Evolutionary conservation across 352 stramenopile species (phyloP).

Genomic region (Pythium pyrilobum): DNA sequence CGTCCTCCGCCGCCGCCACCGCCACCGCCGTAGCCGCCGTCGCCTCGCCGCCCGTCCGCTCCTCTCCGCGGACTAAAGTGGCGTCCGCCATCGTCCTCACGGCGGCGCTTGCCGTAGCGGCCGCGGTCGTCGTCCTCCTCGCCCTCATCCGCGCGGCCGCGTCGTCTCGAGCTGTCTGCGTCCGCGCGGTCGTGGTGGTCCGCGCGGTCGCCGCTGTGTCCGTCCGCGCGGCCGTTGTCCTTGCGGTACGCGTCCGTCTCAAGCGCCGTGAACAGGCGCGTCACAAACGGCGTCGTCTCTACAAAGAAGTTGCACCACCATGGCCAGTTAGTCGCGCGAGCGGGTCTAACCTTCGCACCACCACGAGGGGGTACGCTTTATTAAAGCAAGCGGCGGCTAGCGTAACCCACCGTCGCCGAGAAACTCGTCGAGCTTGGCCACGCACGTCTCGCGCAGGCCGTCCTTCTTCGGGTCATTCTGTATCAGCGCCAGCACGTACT

Average conservation of each 20-base stretch:
- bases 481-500: constrained; percentile 83
- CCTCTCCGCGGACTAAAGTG: constrained; percentile 22
- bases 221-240: background rate
- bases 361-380: too few relatives aligned
- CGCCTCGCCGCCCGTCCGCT: constrained; percentile 13
- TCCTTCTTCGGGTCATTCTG: constrained; percentile 76
- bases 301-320: too few relatives aligned
- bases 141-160: background rate
- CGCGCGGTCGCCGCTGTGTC: background rate
- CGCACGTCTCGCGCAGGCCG: constrained; percentile 60
- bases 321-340: too few relatives aligned
- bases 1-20: constrained; percentile 14
- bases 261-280: constrained; percentile 61
- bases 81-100: constrained; percentile 34
- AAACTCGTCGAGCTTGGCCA: constrained; percentile 82
- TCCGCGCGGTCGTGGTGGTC: background rate
- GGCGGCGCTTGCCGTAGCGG: constrained; percentile 51
- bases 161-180: background rate
- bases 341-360: too few relatives aligned
- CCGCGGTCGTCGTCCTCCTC: constrained; percentile 9
- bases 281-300: constrained; percentile 76
- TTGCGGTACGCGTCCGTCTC: constrained; percentile 51
- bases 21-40: constrained; percentile 4
- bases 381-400: too few relatives aligned
- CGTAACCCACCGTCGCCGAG: constrained; percentile 64